Conservation (phyloP, 352 stramenopile genomes). For the Globisporangium emineosum region DNA sequence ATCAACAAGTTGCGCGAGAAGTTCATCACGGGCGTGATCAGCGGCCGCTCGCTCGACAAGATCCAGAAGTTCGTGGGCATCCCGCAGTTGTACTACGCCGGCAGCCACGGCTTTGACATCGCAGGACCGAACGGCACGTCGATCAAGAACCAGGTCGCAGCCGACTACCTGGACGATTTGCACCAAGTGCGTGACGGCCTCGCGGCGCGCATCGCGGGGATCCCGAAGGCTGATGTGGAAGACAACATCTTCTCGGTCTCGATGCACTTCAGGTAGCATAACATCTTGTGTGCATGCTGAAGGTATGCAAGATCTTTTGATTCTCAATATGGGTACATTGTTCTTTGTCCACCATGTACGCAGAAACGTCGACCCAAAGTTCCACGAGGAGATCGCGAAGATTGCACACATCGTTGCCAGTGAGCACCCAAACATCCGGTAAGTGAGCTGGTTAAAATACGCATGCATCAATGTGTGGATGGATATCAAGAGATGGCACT, state of each 20-base stretch:
- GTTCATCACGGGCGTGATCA: conserved; percentile 87
- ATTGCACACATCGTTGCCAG: conserved; percentile 39
- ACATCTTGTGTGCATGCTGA: neutral
- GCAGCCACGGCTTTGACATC: conserved; percentile 90
- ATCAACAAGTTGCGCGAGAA: conserved; percentile 74
- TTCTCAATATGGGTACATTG: neutral
- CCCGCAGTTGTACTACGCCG: conserved; percentile 86
- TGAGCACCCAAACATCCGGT: conserved; percentile 63
- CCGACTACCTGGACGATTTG: conserved; percentile 70
- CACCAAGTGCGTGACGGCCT: conserved; percentile 56
- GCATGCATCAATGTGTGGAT: too few species aligned
- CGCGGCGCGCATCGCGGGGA: conserved; percentile 32
- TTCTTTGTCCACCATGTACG: neutral
- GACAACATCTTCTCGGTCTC: conserved; percentile 90
- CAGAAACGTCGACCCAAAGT: conserved; percentile 55
- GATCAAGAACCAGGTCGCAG: conserved; percentile 84
- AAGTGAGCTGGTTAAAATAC: too few species aligned
- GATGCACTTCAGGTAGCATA: conserved; percentile 82
- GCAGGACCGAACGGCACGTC: conserved; percentile 64
- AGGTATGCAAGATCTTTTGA: neutral
- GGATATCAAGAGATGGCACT: too few species aligned
- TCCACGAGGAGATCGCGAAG: conserved; percentile 36
- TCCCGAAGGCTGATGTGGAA: conserved; percentile 76
- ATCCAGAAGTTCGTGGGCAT: conserved; percentile 89
- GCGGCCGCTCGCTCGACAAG: conserved; percentile 80